Base-by-base conservation (phyloP, 108 stramenopile genomes). In the Stephanodiscus triporus region DNA sequence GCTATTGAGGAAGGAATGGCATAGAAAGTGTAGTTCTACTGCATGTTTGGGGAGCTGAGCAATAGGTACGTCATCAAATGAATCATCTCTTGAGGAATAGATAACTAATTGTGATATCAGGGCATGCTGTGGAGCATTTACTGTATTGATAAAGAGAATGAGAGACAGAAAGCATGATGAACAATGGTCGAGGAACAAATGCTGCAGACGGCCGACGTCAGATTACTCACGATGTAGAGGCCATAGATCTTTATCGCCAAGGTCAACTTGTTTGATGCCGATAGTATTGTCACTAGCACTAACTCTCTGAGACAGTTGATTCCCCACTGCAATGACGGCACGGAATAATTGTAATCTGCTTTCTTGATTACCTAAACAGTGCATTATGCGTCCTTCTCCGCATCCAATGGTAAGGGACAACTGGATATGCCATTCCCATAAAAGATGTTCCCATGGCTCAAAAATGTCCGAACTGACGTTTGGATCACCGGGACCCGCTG, bases 51-150 rank as follows among this genome's bases (percentile, higher is more conserved):
- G 23, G 19, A 36, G 30, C 84, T 85, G 22, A 86, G 63, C 8
- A 19, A 73, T 37, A 65, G 40, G 55, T 55, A 70, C 19, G 26
- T 22, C 49, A 8, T 20, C 57, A 34, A 50, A 20, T 4, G 58
- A 47, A 47, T 68, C 48, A 14, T 76, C 64, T 5, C 23, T 8
- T 37, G 36, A 55, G 57, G 43, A 27, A 24, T 75, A 73, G 53
- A 69, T 80, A 43, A 94, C 57, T 27, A 88, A 82, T 17, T 82
- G 72, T 4, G 81, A 56, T 30, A 91, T 67, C 47, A 94, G 59
- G 13, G 86, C 72, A 61, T 87, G 86, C 63, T 86, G 83, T 34
- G 86, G 66, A 10, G 82, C 63, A 10, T 90, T 80, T 11, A 90
- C 43, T 45, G 43, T 45, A 16, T 45, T 45, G 14, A 16, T 45